Base-by-base conservation (phyloP, 2,329 filamentous ascomycete genomes). In the Neospermospora avenae region DNA sequence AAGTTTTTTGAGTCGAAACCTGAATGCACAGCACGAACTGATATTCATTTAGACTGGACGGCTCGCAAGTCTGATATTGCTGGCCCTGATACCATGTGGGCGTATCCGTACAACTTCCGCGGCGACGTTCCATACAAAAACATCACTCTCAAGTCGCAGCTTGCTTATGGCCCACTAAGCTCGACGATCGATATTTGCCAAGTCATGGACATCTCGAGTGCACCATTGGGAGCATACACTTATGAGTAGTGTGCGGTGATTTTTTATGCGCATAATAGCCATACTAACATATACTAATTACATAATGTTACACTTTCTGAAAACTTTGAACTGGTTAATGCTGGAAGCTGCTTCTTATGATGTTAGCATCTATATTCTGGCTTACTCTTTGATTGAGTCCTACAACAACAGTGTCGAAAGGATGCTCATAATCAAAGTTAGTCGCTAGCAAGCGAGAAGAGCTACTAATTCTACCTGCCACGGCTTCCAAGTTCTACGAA, bases 51-150 rank as follows among this genome's bases (percentile, higher is more conserved):
- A 31, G 20, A 46, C 41, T 59, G 57, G 57, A 25, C 57, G 14
- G 53, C 48, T 31, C 48, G 57, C 39, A 59, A 59, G 22, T 45
- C 48, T 18, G 57, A 59, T 20, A 22, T 59, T 28, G 57, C 22
- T 2, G 57, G 57, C 18, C 57, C 57, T 24, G 49, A 54, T 37
- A 54, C 48, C 35, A 59, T 59, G 48, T 54, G 48, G 48, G 57
- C 57, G 25, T 59, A 54, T 41, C 57, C 57, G 13, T 54, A 44
- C 35, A 59, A 59, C 57, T 59, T 46, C 48, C 54, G 54, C 39
- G 57, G 57, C 39, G 48, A 59, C 22, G n/a, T 59, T 22, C 57
- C 57, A 4, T 59, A 59, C 49, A 54, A 45, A 25, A 59, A 59
- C 41, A 41, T 59, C 39, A 59, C 57, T 11, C 18, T 35, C n/a